These are phyloP conservation scores for Fusarium liriodendri DNA, from an alignment of 2,329 filamentous ascomycete species.

Conservation along the genomic window DNA sequence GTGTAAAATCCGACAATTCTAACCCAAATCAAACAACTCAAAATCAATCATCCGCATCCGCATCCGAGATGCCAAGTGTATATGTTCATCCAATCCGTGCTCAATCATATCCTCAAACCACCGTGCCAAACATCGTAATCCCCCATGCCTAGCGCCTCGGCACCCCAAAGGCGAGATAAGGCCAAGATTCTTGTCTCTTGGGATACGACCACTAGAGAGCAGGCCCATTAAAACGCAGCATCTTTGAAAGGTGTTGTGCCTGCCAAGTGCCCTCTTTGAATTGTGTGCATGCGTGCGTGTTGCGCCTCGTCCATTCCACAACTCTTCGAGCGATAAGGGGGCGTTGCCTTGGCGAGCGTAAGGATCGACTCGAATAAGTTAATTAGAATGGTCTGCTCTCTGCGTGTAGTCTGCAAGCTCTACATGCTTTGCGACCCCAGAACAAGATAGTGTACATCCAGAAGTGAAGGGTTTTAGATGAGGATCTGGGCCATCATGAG, in stretches of 20 bases:
- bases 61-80: conserved; percentile 3
- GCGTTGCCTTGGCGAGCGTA: conserved; percentile 41
- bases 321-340: conserved; percentile 26
- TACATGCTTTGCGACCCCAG: conserved; percentile 42
- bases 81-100: conserved; percentile 36
- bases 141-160: conserved; percentile 17
- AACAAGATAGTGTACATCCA: conserved; percentile 42
- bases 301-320: conserved; percentile 22
- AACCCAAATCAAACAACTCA: conserved; percentile 2
- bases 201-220: conserved; percentile 30
- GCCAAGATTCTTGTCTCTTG: conserved; percentile 18
- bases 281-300: conserved; percentile 15
- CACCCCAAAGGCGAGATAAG: conserved; percentile 12
- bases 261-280: conserved; percentile 30
- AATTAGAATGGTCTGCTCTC: conserved; percentile 47
- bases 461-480: conserved; percentile 42
- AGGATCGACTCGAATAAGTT: conserved; percentile 45
- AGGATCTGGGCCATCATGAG: conserved; percentile 47
- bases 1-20: conserved; percentile 23
- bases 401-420: conserved; percentile 32
- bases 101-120: conserved; percentile 36
- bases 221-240: conserved; percentile 41
- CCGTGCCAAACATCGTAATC: conserved; percentile 23
- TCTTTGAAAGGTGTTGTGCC: conserved; percentile 35
- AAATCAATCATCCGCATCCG: conserved; percentile 3